These are phyloP conservation scores for Leishmania mexicana DNA, from an alignment of 208 protist genomes.

Conservation along the genomic window DNA sequence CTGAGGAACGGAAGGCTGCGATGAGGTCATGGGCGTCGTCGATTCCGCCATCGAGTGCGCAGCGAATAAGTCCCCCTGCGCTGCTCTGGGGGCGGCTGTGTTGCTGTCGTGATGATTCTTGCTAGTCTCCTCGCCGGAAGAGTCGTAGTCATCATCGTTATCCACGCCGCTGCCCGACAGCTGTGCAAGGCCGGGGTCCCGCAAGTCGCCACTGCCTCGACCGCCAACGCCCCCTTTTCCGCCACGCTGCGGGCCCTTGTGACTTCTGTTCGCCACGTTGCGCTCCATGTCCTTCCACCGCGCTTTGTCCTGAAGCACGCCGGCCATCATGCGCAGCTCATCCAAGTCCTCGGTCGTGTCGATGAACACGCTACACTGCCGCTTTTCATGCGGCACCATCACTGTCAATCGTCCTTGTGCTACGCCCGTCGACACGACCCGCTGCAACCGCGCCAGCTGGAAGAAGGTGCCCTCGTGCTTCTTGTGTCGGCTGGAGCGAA, in stretches of 20 bases:
- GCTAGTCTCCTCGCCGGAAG: neutral
- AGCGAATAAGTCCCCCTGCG: neutral
- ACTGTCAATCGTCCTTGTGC: slow-evolving; percentile 74
- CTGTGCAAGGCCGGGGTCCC: slow-evolving; percentile 14
- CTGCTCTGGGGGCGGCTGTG: neutral
- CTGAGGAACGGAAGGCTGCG: slow-evolving; percentile 1
- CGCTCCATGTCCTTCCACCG: slow-evolving; percentile 66
- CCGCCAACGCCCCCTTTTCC: neutral
- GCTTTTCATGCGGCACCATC: slow-evolving; percentile 54
- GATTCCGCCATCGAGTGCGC: neutral
- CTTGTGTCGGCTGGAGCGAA: slow-evolving; percentile 67
- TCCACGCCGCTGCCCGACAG: slow-evolving; percentile 6
- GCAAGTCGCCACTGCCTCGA: neutral
- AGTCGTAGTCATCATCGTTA: slow-evolving; percentile 10
- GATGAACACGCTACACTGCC: slow-evolving; percentile 71
- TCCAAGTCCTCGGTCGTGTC: slow-evolving; percentile 62
- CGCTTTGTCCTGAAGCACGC: slow-evolving; percentile 49
- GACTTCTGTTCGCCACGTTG: slow-evolving; percentile 50
- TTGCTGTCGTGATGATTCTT: neutral
- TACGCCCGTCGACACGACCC: slow-evolving; percentile 55
- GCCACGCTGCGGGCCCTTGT: slow-evolving; percentile 3
- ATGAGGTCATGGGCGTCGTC: neutral
- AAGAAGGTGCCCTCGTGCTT: slow-evolving; percentile 79
- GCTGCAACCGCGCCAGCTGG: slow-evolving; percentile 44
- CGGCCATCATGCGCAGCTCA: slow-evolving; percentile 69